Evolutionary conservation across 345 rosid genomes (phyloP), one percentile per base, ranked within the genome.

Genomic region (Dipteronia sinensis): DNA sequence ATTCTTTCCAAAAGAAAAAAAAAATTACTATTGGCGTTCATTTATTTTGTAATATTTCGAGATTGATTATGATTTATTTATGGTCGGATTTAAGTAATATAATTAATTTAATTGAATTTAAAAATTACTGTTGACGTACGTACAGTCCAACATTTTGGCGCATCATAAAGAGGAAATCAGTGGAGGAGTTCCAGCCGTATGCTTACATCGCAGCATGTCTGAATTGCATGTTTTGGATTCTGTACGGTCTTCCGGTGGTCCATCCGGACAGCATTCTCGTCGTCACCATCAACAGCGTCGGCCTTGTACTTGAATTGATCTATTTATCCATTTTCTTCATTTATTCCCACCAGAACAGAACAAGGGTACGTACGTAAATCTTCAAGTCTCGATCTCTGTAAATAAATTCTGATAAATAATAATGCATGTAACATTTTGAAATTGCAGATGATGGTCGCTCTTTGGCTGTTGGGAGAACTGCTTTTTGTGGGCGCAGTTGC

Each of bases 241-340:
- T 88, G 62, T 88, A 84, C 23, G 90, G 90, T 58, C 29, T 88
- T 61, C 90, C 90, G 0, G n/a, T 84, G 9, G 80, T 88, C 51
- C 78, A 71, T 53, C 83, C 86, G 1, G 82, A 88, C 58, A 88
- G 82, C 84, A 61, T 70, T 44, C 85, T 86, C 0, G 89, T 88
- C 29, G 47, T 80, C 70, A 84, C 90, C 65, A 88, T 82, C 77
- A 88, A 88, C 31, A 69, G 78, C 6, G 2, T 74, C 10, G 90
- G 89, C 1, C 83, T 86, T 1, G 76, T 20, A 6, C 34, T 88
- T 1, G 87, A 86, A 62, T 46, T 83, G 61, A 31, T 79, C 61
- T 88, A 86, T 46, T 9, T 84, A 2, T 7, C 78, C 69, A 79
- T 88, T 62, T 88, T 69, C 38, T 76, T 55, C 42, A 2, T 22